phyloP scores from a whole-genome alignment of 2,329 filamentous ascomycete genomes.

The Claviceps lovelessii region DNA sequence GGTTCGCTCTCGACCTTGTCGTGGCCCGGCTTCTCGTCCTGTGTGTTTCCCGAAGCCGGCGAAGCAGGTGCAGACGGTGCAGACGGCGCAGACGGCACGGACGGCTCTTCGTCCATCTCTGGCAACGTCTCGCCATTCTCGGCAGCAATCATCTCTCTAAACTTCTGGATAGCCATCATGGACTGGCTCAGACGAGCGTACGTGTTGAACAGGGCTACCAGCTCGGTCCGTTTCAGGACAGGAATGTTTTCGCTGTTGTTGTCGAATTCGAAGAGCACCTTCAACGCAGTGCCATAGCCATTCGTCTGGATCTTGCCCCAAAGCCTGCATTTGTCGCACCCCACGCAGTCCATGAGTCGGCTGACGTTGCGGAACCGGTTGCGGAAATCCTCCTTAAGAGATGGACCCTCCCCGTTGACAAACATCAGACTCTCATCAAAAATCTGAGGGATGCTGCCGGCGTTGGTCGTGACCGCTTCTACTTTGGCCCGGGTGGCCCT shows the following conservation, averaged over 20 bases:
- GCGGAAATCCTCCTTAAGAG: conserved; percentile 90
- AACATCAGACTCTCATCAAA: conserved; percentile 97
- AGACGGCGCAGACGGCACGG: background rate
- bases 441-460: conserved; percentile 59
- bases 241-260: conserved; percentile 50
- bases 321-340: conserved; percentile 93
- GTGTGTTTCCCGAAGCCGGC: conserved; percentile 7
- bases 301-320: conserved; percentile 96
- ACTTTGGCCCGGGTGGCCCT: conserved; percentile 67
- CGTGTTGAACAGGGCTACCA: conserved; percentile 91
- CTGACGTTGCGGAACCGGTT: conserved; percentile 95
- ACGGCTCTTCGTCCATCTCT: background rate
- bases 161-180: conserved; percentile 58
- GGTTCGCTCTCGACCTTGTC: conserved; percentile 14
- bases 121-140: conserved; percentile 25
- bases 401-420: conserved; percentile 58
- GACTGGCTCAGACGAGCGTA: conserved; percentile 76
- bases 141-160: conserved; percentile 40
- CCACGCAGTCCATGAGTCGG: conserved; percentile 94
- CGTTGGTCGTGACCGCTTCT: conserved; percentile 55
- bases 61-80: background rate
- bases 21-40: conserved; percentile 26
- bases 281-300: conserved; percentile 86
- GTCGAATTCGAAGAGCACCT: conserved; percentile 91
- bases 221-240: conserved; percentile 69